A percentile compares a stretch with the other conserved stretches of the same genome.
Conservation (phyloP, 148 eudicot species). For the Drosera capensis region DNA sequence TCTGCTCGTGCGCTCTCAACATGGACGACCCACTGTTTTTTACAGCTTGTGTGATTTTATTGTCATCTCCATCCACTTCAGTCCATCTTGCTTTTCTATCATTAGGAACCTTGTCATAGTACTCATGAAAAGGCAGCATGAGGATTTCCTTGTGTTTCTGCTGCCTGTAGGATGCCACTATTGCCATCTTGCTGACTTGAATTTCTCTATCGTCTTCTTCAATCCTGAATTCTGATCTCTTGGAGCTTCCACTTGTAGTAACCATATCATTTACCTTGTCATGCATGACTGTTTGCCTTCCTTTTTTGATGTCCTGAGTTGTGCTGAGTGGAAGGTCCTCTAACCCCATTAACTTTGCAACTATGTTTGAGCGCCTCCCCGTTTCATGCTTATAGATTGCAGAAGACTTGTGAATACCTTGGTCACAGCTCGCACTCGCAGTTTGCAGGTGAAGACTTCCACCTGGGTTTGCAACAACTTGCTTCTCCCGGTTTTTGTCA, state of each 20-base stretch:
- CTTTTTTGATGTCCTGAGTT: slow-evolving; percentile 8
- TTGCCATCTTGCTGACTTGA: slow-evolving; percentile 15
- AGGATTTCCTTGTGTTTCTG: slow-evolving; percentile 9
- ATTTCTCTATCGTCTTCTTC: slow-evolving; percentile 11
- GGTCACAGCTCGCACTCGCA: slow-evolving; percentile 29
- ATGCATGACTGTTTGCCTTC: slow-evolving; percentile 15
- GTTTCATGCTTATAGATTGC: slow-evolving; percentile 16
- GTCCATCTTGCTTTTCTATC: slow-evolving; percentile 11
- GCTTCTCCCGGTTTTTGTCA: slow-evolving; percentile 29
- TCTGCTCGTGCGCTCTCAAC: background rate
- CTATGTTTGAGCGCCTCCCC: slow-evolving; percentile 49
- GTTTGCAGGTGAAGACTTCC: slow-evolving; percentile 25
- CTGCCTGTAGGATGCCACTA: slow-evolving; percentile 6
- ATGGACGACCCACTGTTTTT: too few species aligned
- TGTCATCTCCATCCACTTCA: slow-evolving; percentile 12
- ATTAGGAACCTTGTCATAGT: background rate
- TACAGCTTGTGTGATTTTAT: background rate
- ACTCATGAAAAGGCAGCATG: background rate
- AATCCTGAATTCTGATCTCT: slow-evolving; percentile 10
- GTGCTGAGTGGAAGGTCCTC: slow-evolving; percentile 45
- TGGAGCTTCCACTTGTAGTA: slow-evolving; percentile 10
- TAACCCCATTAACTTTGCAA: slow-evolving; percentile 88
- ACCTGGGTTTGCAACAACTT: slow-evolving; percentile 6
- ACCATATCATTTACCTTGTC: slow-evolving; percentile 15
- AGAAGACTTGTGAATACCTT: slow-evolving; percentile 16